Base-by-base conservation (phyloP, 2,329 filamentous ascomycete species). In the Penicillium oxalicum region DNA sequence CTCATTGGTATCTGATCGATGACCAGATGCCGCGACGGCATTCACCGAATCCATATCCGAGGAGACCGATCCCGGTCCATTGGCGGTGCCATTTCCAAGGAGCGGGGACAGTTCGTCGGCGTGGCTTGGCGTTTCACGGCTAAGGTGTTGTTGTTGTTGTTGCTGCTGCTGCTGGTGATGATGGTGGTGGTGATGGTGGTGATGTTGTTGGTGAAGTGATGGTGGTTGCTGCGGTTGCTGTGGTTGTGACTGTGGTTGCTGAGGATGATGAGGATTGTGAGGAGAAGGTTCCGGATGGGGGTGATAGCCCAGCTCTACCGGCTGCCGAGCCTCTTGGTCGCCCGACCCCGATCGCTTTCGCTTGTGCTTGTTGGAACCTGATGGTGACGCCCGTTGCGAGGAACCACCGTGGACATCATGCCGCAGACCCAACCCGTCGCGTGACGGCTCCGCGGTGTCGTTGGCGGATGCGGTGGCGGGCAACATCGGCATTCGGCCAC, bases 291-390 rank as follows among this genome's bases (percentile, higher is more conserved):
- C 28, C 27, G 24, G 40, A 25, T 43, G 40, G 25, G 12, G 29
- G 25, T 40, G 39, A 32, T 61, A 44, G 57, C 52, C 32, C 11
- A 36, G 43, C 59, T 67, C 47, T 9, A 46, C 69, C 62, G 44
- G 57, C 68, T 50, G 68, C 65, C 49, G 51, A 57, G 55, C 52
- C 56, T 49, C 52, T 62, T 57, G 67, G 48, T 83, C 83, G 34
- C 74, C 66, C 5, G 85, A 87, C 40, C 75, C 71, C 5, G 87
- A 88, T 51, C 87, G 80, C 68, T 89, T 91, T 49, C 77, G 68
- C 56, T 77, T 78, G 60, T 82, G 80, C 68, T 84, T 86, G 54
- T 57, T 58, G 49, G 55, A 8, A 8, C 33, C 54, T 40, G 38
- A 54, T 49, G 64, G 62, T 2, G 60, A 56, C 1, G 63, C 64